Evolutionary conservation across 176 grass and related monocot genomes (phyloP).

Genomic region (Themeda triandra): DNA sequence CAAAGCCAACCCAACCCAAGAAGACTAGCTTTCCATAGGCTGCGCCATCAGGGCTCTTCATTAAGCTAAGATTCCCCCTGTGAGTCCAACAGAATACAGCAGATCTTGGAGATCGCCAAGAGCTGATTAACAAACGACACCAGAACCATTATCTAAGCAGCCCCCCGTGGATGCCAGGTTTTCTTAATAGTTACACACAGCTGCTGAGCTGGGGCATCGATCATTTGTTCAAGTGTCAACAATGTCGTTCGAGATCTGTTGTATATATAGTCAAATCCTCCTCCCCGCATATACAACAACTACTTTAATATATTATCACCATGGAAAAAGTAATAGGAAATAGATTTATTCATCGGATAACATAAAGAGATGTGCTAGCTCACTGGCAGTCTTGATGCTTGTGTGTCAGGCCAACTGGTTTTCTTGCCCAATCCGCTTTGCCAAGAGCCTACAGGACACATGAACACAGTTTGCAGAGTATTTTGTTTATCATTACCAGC

Average conservation of each 20-base stretch:
- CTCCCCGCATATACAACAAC: not conserved
- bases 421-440: conserved; percentile 14
- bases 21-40: conserved; percentile 12
- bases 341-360: not conserved
- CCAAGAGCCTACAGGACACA: too few relatives aligned
- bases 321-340: not conserved
- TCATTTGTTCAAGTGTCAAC: conserved; percentile 1
- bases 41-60: conserved; percentile 17
- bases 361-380: not conserved
- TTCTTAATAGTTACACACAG: conserved; percentile 2
- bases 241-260: not conserved
- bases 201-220: conserved; percentile 2
- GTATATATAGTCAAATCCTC: not conserved
- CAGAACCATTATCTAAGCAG: not conserved
- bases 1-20: not conserved
- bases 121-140: conserved; percentile 14
- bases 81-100: conserved; percentile 27
- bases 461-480: not conserved
- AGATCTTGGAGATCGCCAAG: conserved; percentile 33
- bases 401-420: conserved; percentile 21
- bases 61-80: conserved; percentile 24
- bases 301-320: not conserved
- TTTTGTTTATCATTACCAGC: not conserved
- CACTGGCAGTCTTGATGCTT: not conserved
- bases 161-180: not conserved